These are phyloP conservation scores for Porpolomopsis calyptriformis DNA, from an alignment of 768 basidiomycete species.

Conservation along the genomic window DNA sequence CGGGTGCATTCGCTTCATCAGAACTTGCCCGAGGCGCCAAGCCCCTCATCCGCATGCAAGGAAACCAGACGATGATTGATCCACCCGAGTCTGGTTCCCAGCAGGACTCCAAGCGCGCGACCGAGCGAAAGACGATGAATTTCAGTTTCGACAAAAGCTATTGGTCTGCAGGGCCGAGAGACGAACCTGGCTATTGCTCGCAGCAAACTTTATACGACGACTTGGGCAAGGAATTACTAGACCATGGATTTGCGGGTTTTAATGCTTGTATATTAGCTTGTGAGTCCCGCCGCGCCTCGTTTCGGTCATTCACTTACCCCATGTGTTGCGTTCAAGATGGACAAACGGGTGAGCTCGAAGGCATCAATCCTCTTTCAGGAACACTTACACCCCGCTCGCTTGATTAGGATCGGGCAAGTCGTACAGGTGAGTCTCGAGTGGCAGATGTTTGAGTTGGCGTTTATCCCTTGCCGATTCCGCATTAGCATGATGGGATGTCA, in stretches of 20 bases:
- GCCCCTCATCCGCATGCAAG: conserved; percentile 88
- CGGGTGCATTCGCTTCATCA: conserved; percentile 20
- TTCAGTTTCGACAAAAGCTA: conserved; percentile 98
- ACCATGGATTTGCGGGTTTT: conserved; percentile 93
- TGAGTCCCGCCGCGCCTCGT: conserved; percentile 38
- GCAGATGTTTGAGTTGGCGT: not conserved
- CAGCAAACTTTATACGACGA: conserved; percentile 94
- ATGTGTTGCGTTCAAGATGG: conserved; percentile 33
- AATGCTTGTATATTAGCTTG: conserved; percentile 99
- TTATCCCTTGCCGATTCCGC: not conserved
- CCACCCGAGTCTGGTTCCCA: conserved; percentile 71
- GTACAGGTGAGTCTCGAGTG: conserved; percentile 53
- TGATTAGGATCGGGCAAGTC: conserved; percentile 78
- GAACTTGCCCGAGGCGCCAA: conserved; percentile 92
- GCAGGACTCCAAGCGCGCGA: conserved; percentile 68
- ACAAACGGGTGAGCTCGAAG: conserved; percentile 62
- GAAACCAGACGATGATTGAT: conserved; percentile 85
- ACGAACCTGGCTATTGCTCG: conserved; percentile 85
- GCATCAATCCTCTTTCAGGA: not conserved
- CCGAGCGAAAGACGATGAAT: conserved; percentile 79
- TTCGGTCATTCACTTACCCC: not conserved
- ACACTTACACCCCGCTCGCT: conserved; percentile 4
- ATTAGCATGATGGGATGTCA: conserved; percentile 89
- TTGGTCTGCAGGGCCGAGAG: conserved; percentile 87
- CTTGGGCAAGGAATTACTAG: conserved; percentile 84